Base-by-base conservation (phyloP, 2,329 filamentous ascomycete genomes). In the Penicillium sumatraense region DNA sequence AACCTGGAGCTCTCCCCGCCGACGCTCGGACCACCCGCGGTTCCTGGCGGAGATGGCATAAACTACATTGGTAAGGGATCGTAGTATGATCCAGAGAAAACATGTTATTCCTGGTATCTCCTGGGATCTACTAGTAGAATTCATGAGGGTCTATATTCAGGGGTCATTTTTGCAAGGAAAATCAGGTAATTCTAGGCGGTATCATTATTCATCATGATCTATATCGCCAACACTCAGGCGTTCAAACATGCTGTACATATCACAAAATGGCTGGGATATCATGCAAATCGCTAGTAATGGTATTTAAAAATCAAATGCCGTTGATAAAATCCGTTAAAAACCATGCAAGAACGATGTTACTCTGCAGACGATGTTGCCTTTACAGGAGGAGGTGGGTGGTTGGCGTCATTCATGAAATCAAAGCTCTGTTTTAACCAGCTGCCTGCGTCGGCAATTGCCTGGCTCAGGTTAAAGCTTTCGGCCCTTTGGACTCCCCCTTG, bases 401-500 rank as follows among this genome's bases (percentile, higher is more conserved):
- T 58, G 38, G 68, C 55, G 6, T 78, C 72, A 48, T 68, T 71
- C 51, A 75, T 70, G 18, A 75, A 65, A 55, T 78, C 75, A 60
- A 76, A 78, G 54, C 72, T 77, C 48, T 77, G 68, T 33, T 71
- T 72, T n/a, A 80, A 62, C 68, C 75, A 79, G 57, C 74, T 78
- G 5, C 76, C 76, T 9, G 76, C 68, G 52, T 79, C 77, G 5
- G 72, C 72, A n/a, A 80, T 77, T 1, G 75, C 75, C 60, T 76
- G 72, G 40, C 69, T 74, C 5, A 78, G 68, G 52, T 78, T 72
- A 48, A 79, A 78, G n/a, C 67, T 70, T 9, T 76, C 72, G 10
- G 60, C 53, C 35, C 66, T 68, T 42, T 62, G 55, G 31, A 59
- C 38, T 21, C 51, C 60, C 16, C 67, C 68, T 59, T 76, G 75